Percentiles rank a stretch among this genome's conserved stretches.
Conservation (phyloP, 2,329 filamentous ascomycete genomes). For the Aciculosporium take region DNA sequence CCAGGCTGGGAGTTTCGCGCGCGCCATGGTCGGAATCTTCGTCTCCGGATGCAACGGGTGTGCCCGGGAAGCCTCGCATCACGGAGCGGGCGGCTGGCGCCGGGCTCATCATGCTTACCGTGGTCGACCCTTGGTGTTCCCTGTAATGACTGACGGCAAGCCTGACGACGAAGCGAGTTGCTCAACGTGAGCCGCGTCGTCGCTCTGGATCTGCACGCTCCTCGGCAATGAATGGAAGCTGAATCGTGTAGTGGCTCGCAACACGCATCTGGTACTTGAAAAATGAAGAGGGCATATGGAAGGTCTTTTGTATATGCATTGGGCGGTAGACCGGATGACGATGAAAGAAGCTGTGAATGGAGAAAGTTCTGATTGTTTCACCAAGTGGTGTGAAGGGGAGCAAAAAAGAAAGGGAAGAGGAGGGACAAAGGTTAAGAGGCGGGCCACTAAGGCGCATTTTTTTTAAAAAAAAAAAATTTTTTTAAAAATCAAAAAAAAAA, state of each 20-base stretch:
- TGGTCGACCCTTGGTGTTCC: not conserved
- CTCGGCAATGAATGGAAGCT: conserved; percentile 35
- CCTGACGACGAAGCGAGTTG: conserved; percentile 1
- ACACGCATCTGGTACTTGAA: conserved; percentile 45
- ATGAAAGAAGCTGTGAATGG: conserved; percentile 4
- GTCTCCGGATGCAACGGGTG: conserved; percentile 39
- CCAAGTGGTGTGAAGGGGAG: conserved; percentile 8
- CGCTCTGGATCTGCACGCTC: conserved; percentile 44
- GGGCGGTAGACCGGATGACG: conserved; percentile 14
- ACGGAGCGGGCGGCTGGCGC: conserved; percentile 37
- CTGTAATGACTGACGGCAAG: conserved; percentile 1
- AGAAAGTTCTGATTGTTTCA: conserved; percentile 5
- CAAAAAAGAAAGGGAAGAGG: not conserved
- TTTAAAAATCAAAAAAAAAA: no score
- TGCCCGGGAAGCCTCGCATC: conserved; percentile 42
- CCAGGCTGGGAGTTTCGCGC: conserved; percentile 24
- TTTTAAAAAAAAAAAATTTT: not conserved
- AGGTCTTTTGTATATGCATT: conserved; percentile 43
- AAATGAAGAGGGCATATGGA: conserved; percentile 30
- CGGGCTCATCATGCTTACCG: conserved; percentile 29
- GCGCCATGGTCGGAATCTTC: conserved; percentile 40
- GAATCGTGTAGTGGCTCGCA: conserved; percentile 33
- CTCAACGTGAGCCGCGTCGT: conserved; percentile 38
- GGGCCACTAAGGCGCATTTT: not conserved
- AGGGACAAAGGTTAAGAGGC: no score